Evolutionary conservation across 768 basidiomycete species (phyloP), one percentile per base, ranked within the genome.

Genomic region (Multifurca ochricompacta): DNA sequence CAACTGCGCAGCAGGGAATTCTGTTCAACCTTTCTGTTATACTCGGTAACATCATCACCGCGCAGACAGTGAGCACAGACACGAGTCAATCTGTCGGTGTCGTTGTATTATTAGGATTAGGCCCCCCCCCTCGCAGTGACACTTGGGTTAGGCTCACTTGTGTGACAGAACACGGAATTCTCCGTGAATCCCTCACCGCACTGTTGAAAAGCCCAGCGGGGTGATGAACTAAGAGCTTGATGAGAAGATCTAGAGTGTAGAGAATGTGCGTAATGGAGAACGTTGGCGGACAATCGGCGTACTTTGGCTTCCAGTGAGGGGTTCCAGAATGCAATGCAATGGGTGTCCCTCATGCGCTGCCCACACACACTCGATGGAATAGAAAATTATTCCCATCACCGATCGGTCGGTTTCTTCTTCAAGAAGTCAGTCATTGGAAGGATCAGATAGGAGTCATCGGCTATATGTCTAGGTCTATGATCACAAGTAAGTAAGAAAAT

Each of bases 361-460:
- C 28, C 23, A 25, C 10, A 11, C 13, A 51, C 19, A 25, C 16
- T 23, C 51, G 43, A 53, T 53, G 27, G 28, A 45, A 48, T 40
- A 34, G 28, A 42, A 7, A 13, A 23, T 39, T 11, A 13, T 45
- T 56, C 55, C 50, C 55, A 56, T 36, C 44, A 56, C 55, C 55
- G 37, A 56, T 56, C 55, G 39, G 50, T 56, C 55, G 55, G 55
- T 32, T 42, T 56, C 30, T 42, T 56, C 30, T 36, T 28, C 30
- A 51, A 46, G 47, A 49, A 48, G 54, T 23, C 31, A 48, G 54
- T 23, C 31, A 41, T 25, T 32, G 30, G 37, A 39, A 21, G 37
- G 18, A 28, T 21, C n/a, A 23, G 48, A 44, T 51, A 56, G 55
- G 55, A 44, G 49, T 51, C 55, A 41, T 35, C 39, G 21, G 32